These are phyloP conservation scores for Rhynchosporium graminicola DNA, from an alignment of 2,329 filamentous ascomycete species.

Conservation along the genomic window DNA sequence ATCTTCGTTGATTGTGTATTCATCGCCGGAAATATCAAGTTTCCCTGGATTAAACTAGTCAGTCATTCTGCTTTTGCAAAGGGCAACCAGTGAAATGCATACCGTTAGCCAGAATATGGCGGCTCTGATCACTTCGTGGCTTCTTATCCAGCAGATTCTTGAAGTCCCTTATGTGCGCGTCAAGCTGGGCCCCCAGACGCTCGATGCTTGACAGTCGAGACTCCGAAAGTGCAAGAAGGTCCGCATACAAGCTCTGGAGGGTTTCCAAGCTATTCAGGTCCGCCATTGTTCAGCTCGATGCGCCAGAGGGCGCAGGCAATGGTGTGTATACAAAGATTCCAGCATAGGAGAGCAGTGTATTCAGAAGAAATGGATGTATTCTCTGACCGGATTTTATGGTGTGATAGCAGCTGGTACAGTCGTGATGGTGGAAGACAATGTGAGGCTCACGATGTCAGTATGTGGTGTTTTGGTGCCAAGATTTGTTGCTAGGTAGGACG, in stretches of 20 bases:
- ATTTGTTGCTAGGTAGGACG: neutral
- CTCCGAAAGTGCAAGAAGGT: slow-evolving; percentile 76
- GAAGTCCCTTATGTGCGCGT: slow-evolving; percentile 66
- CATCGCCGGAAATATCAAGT: slow-evolving; percentile 68
- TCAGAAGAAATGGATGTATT: slow-evolving; percentile 16
- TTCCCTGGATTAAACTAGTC: slow-evolving; percentile 58
- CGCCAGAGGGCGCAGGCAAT: slow-evolving; percentile 28
- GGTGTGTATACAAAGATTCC: slow-evolving; percentile 13
- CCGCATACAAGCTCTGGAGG: slow-evolving; percentile 82
- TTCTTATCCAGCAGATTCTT: slow-evolving; percentile 73
- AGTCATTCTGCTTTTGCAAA: slow-evolving; percentile 17
- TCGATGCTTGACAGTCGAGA: slow-evolving; percentile 69
- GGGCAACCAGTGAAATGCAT: slow-evolving; percentile 32
- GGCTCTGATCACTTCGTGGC: slow-evolving; percentile 71
- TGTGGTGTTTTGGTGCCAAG: slow-evolving; percentile 14
- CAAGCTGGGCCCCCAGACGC: slow-evolving; percentile 65
- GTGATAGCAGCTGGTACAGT: neutral
- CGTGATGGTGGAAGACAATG: neutral
- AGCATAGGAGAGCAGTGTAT: slow-evolving; percentile 25
- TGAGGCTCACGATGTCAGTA: neutral
- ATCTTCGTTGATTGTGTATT: slow-evolving; percentile 81
- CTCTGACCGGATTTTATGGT: neutral
- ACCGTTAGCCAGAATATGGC: slow-evolving; percentile 70
- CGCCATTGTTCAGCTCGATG: slow-evolving; percentile 57
- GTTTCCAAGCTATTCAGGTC: slow-evolving; percentile 71